Evolutionary conservation across 2,329 filamentous ascomycete species (phyloP), one percentile per base, ranked within the genome.

Genomic region (Dothideomycetidae sp.): DNA sequence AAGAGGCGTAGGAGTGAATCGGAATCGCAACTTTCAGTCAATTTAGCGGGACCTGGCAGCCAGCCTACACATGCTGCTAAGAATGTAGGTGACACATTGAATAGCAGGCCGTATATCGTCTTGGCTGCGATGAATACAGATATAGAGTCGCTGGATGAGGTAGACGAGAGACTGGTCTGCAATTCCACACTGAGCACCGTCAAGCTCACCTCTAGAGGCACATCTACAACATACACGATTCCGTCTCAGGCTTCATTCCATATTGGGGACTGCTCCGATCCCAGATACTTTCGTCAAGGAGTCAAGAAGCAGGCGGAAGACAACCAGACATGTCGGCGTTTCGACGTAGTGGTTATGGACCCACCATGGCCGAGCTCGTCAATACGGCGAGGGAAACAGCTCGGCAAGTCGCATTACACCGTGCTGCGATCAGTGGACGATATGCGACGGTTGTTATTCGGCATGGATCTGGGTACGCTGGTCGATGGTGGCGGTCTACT

Each of bases 281-380:
- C 59, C 12, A 48, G 46, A 14, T 33, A 44, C 3, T 62, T 67
- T 33, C 57, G 58, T 42, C 42, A 46, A 1, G 50, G 55, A n/a
- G 50, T 64, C 17, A 32, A 54, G 15, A 36, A 48, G 14, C 46
- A 59, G 33, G 55, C 60, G 5, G 46, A 53, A n/a, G 47, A 56
- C 17, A 45, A 57, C 17, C 48, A 63, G 53, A 45, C 67, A 67
- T 45, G 55, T 53, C 43, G 61, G 13, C 49, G 53, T 5, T 85
- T 88, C 54, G 63, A 81, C 45, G 61, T 86, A 31, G 63, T 86
- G 26, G 54, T 85, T 5, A 60, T 86, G 13, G 81, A 88, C 51
- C 82, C 82, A 3, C 81, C 82, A 1, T 88, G 82, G 81, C 80
- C 81, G 0, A 88, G 84, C 51, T 70, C 75, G 31, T 86, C 81